Evolutionary conservation across 768 basidiomycete species (phyloP).

Genomic region (Suillus subluteus): DNA sequence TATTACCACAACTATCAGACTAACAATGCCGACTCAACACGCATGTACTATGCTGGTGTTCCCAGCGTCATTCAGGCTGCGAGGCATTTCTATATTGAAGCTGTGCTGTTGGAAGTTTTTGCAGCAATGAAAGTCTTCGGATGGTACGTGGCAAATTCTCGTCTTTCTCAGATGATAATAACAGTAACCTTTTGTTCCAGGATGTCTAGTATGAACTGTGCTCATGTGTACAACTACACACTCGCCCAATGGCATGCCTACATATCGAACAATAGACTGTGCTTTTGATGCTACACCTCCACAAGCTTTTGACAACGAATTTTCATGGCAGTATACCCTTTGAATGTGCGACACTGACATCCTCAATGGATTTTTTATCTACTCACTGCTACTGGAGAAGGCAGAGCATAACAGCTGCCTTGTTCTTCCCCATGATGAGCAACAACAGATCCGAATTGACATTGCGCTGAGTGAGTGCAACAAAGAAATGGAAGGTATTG

Average conservation of each 20-base stretch:
- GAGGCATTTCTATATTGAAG: no score
- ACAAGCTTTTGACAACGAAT: not conserved
- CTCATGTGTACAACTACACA: constrained; percentile 8
- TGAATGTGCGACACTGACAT: constrained; percentile 21
- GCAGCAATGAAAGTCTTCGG: no score
- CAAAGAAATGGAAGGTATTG: constrained; percentile 16
- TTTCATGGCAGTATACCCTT: constrained; percentile 8
- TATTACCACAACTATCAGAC: no score
- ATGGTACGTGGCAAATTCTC: constrained; percentile 5
- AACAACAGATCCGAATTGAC: constrained; percentile 2
- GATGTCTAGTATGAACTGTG: constrained; percentile 18
- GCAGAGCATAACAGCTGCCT: constrained; percentile 19
- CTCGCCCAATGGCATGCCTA: constrained; percentile 5
- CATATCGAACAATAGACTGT: constrained; percentile 9
- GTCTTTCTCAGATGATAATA: not conserved
- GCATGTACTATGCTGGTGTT: no score
- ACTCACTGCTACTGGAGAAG: constrained; percentile 20
- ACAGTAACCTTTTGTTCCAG: constrained; percentile 3
- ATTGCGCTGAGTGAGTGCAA: constrained; percentile 7
- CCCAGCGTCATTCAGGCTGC: no score
- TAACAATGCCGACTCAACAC: no score
- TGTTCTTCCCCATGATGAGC: constrained; percentile 11
- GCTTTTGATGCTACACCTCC: not conserved
- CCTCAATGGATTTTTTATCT: no score
- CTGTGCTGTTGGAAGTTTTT: no score